These are phyloP conservation scores for Linum usitatissimum DNA, from an alignment of 345 rosid species.

Conservation along the genomic window DNA sequence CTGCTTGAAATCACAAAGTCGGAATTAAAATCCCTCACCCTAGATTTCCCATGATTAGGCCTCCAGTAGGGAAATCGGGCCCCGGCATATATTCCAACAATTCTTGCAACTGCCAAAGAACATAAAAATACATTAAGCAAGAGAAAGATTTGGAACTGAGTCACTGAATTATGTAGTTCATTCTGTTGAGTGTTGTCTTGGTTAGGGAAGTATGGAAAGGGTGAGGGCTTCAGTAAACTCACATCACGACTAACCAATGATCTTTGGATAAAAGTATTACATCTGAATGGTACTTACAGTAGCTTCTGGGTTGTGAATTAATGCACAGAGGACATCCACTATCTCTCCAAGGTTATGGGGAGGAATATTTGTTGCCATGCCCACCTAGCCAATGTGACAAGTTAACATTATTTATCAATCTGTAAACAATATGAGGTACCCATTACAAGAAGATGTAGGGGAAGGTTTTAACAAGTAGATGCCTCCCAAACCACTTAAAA, in stretches of 20 bases:
- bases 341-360: conserved; percentile 97
- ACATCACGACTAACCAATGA: not conserved
- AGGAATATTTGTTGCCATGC: conserved; percentile 98
- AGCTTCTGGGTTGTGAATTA: conserved; percentile 87
- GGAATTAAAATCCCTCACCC: conserved; percentile 40
- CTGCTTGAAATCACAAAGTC: not conserved
- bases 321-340: conserved; percentile 87
- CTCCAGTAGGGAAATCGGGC: conserved; percentile 98
- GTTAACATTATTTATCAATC: conserved; percentile 1
- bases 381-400: conserved; percentile 47
- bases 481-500: not conserved
- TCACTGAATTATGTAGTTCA: not conserved
- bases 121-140: conserved; percentile 2
- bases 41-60: conserved; percentile 84
- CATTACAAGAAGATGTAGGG: not conserved
- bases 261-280: not conserved
- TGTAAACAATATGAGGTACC: not conserved
- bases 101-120: conserved; percentile 70
- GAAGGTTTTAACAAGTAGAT: conserved; percentile 5
- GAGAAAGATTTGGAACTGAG: not conserved
- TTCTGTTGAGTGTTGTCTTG: not conserved
- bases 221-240: not conserved
- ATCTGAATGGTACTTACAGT: conserved; percentile 34
- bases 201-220: not conserved
- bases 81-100: conserved; percentile 98